Evolutionary conservation across 139 green algal genomes (phyloP).

Genomic region (Monoraphidium neglectum): DNA sequence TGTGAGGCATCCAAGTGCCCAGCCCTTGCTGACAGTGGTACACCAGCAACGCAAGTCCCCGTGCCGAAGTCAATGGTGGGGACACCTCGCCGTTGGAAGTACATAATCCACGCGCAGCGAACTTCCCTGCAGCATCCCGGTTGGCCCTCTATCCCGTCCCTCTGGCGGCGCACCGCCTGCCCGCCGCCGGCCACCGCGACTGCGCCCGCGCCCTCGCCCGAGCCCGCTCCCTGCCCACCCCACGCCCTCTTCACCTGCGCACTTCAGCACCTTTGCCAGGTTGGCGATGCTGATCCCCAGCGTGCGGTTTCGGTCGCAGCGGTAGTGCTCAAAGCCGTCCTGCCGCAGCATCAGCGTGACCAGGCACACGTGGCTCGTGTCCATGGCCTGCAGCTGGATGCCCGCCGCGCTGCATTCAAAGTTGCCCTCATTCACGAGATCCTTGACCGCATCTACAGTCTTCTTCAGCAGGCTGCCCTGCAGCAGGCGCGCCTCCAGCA

Average conservation of each 20-base stretch:
- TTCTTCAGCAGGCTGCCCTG: conserved; percentile 85
- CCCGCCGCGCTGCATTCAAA: conserved; percentile 81
- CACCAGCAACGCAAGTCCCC: too few relatives aligned
- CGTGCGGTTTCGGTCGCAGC: conserved; percentile 89
- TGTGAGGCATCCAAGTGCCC: too few relatives aligned
- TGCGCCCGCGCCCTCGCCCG: not conserved
- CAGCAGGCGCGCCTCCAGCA: conserved; percentile 81
- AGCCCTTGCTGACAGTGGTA: too few relatives aligned
- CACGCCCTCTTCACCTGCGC: conserved; percentile 54
- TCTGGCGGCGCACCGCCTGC: too few relatives aligned
- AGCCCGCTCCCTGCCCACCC: not conserved
- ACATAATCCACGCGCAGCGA: too few relatives aligned
- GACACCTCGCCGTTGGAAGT: too few relatives aligned
- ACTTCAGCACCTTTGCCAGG: conserved; percentile 98
- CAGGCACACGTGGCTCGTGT: conserved; percentile 95
- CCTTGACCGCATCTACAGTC: conserved; percentile 96
- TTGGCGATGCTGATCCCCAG: conserved; percentile 96
- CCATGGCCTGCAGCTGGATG: conserved; percentile 92
- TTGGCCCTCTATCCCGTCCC: too few relatives aligned
- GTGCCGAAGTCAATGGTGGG: too few relatives aligned
- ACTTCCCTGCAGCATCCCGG: too few relatives aligned
- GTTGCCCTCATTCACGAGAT: conserved; percentile 97
- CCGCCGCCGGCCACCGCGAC: not conserved
- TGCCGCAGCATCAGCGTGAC: conserved; percentile 80
- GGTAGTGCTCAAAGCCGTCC: conserved; percentile 98